Evolutionary conservation across 305 asterid species (phyloP).

Genomic region (Solanum aculeatissimum): DNA sequence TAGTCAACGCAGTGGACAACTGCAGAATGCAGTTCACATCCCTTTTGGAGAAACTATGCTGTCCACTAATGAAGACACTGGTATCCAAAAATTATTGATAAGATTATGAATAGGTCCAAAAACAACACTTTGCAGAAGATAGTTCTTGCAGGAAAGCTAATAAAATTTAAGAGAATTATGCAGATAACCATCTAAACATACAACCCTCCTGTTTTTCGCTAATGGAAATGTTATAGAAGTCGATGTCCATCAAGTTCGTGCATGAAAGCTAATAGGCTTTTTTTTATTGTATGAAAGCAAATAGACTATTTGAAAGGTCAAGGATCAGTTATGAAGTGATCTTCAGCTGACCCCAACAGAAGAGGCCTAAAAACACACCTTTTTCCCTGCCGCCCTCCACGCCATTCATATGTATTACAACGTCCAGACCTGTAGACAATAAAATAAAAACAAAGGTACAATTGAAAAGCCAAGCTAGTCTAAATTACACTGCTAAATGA

Average conservation of each 20-base stretch:
- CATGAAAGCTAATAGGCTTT: neutral
- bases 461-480: neutral
- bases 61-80: neutral
- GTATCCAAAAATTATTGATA: neutral
- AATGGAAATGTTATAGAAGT: neutral
- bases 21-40: neutral
- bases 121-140: neutral
- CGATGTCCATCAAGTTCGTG: neutral
- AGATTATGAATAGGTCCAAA: neutral
- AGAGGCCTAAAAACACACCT: conserved; percentile 27
- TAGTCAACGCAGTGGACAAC: neutral
- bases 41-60: neutral
- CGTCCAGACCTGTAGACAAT: conserved; percentile 9
- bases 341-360: neutral
- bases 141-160: neutral
- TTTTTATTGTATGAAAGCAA: neutral
- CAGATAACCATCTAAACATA: neutral
- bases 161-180: neutral
- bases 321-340: neutral
- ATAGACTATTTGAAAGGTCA: neutral
- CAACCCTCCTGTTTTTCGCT: neutral
- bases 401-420: conserved; percentile 56
- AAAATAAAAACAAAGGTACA: neutral
- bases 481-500: neutral
- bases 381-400: conserved; percentile 57